Conservation (phyloP, 805 yeast species). For the Metschnikowia lochheadii region DNA sequence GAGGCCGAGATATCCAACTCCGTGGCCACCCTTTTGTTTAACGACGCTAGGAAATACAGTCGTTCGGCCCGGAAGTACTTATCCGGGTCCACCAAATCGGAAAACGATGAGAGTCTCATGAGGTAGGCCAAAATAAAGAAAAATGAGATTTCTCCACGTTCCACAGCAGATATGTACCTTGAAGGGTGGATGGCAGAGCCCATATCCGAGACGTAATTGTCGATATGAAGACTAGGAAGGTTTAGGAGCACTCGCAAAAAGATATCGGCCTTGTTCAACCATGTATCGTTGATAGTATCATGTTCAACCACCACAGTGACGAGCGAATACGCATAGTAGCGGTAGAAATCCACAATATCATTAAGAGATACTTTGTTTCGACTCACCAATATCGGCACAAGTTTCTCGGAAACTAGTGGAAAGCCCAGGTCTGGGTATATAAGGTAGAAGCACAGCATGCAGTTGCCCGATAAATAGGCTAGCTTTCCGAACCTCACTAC, state of each 20-base stretch:
- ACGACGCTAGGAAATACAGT: constrained; percentile 8
- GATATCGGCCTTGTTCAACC: constrained; percentile 11
- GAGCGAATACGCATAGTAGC: constrained; percentile 13
- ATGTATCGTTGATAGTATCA: constrained; percentile 6
- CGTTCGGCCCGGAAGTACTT: constrained; percentile 7
- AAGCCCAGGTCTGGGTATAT: not conserved
- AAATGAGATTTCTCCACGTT: constrained; percentile 17
- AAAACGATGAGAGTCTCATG: constrained; percentile 9
- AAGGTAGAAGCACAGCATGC: constrained; percentile 8
- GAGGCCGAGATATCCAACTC: constrained; percentile 17
- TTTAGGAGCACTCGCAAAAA: constrained; percentile 12
- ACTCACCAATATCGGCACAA: constrained; percentile 7
- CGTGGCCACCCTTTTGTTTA: constrained; percentile 12
- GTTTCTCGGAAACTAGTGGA: constrained; percentile 5
- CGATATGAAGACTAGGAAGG: constrained; percentile 15
- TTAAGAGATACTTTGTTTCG: constrained; percentile 5
- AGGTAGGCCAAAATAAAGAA: constrained; percentile 12
- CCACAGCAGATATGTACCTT: constrained; percentile 7
- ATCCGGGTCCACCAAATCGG: constrained; percentile 8
- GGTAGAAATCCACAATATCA: constrained; percentile 13
- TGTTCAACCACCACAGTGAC: constrained; percentile 10
- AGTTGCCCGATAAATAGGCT: constrained; percentile 10
- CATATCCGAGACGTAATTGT: constrained; percentile 8
- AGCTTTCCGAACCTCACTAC: constrained; percentile 2
- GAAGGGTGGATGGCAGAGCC: not conserved